These are phyloP conservation scores for Ceratocystis albifundus DNA, from an alignment of 2,329 filamentous ascomycete genomes.

Conservation along the genomic window DNA sequence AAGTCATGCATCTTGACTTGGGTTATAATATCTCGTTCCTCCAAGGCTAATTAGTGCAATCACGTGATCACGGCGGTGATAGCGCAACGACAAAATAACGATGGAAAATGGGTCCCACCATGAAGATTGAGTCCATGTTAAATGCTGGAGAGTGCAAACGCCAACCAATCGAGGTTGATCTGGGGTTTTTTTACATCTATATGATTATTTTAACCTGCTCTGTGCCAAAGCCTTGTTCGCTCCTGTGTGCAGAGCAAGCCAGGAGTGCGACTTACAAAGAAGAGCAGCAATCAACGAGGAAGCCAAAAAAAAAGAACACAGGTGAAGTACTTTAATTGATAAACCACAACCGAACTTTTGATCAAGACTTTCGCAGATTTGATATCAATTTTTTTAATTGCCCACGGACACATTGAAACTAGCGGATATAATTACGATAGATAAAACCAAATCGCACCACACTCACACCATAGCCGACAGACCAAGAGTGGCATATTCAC, in stretches of 20 bases:
- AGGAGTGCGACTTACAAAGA: background rate
- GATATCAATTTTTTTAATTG: background rate
- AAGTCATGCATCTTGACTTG: background rate
- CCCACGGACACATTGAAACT: background rate
- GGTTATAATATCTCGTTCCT: background rate
- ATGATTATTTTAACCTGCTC: background rate
- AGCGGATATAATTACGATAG: background rate
- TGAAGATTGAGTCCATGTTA: background rate
- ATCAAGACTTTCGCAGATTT: background rate
- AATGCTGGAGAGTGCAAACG: background rate
- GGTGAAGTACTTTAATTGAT: background rate
- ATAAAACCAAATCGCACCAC: background rate
- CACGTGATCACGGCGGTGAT: background rate
- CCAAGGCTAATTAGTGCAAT: background rate
- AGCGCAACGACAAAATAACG: slow-evolving; percentile 9
- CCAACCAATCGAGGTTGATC: slow-evolving; percentile 4
- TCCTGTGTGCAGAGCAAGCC: background rate
- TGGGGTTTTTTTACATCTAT: background rate
- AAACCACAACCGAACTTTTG: background rate
- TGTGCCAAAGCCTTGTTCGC: background rate
- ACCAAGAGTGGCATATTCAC: background rate
- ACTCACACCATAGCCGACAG: background rate
- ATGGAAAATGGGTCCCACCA: slow-evolving; percentile 5
- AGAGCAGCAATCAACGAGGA: background rate
- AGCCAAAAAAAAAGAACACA: background rate